These are phyloP conservation scores for Coemansia sp. DNA, from an alignment of 192 early-diverging fungal species.

Conservation along the genomic window DNA sequence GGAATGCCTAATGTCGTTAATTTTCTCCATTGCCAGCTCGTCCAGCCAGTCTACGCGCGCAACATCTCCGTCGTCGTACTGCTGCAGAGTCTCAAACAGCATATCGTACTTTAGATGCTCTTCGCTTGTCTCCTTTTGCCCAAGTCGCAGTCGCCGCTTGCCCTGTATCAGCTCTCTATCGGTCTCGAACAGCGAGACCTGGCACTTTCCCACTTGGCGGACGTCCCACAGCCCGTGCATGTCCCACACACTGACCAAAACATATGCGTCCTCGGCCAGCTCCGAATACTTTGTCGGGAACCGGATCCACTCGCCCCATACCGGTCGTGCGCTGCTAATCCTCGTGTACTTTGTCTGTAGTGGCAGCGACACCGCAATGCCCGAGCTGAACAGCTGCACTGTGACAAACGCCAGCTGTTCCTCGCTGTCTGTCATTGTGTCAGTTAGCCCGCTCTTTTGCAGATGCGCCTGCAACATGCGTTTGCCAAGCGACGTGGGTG, in stretches of 20 bases:
- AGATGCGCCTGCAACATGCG: conserved; percentile 38
- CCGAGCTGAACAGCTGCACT: conserved; percentile 47
- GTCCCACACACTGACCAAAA: conserved; percentile 81
- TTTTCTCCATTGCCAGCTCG: conserved; percentile 82
- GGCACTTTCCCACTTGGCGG: conserved; percentile 71
- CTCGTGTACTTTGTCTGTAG: conserved; percentile 46
- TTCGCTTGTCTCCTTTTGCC: conserved; percentile 34
- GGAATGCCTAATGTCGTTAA: conserved; percentile 72
- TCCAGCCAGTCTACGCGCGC: conserved; percentile 90
- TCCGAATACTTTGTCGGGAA: conserved; percentile 88
- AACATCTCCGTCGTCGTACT: conserved; percentile 88
- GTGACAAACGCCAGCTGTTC: conserved; percentile 34
- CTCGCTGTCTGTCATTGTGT: conserved; percentile 6
- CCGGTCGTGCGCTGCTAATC: conserved; percentile 16
- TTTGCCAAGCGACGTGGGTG: conserved; percentile 3
- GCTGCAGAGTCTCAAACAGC: conserved; percentile 79
- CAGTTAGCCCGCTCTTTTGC: conserved; percentile 13
- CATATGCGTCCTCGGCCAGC: conserved; percentile 68
- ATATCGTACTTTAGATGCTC: conserved; percentile 61
- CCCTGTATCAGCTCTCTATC: conserved; percentile 85
- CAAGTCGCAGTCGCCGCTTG: conserved; percentile 68
- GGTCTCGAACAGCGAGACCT: conserved; percentile 78
- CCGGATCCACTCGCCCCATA: conserved; percentile 91
- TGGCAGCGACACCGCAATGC: conserved; percentile 40
- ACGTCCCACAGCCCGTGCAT: conserved; percentile 72